phyloP scores from a whole-genome alignment of 305 asterid genomes.

The Fraxinus nigra region DNA sequence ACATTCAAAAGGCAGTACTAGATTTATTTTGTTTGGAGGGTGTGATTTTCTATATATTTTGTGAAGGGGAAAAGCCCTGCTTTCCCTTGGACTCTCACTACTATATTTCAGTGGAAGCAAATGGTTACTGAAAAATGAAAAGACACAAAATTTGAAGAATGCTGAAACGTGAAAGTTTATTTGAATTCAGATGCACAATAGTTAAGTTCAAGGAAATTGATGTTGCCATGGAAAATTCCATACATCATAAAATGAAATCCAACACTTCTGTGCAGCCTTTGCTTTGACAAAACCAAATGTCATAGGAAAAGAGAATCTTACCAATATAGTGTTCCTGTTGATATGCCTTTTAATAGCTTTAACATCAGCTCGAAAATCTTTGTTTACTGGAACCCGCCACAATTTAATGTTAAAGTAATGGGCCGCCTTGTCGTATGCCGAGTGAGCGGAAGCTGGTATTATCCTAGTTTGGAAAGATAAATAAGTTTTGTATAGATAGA shows the following conservation, averaged over 20 bases:
- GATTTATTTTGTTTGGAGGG: not conserved
- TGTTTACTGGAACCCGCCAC: constrained; percentile 87
- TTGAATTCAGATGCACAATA: constrained; percentile 9
- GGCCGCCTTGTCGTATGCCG: constrained; percentile 98
- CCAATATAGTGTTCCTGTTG: constrained; percentile 85
- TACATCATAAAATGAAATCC: not conserved
- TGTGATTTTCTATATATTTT: not conserved
- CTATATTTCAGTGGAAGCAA: not conserved
- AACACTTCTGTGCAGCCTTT: not conserved
- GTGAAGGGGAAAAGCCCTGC: not conserved
- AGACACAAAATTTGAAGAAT: not conserved
- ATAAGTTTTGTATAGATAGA: constrained; percentile 21
- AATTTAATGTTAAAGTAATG: constrained; percentile 89
- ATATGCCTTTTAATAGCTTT: constrained; percentile 66
- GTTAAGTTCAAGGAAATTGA: constrained; percentile 23
- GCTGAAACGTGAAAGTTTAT: constrained; percentile 11
- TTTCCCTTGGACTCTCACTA: not conserved
- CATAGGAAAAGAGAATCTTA: constrained; percentile 25
- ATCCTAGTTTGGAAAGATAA: constrained; percentile 55
- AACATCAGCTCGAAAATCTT: constrained; percentile 81
- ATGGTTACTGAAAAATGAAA: not conserved
- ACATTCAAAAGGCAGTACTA: not conserved
- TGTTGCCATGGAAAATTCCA: constrained; percentile 2
- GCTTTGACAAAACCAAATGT: not conserved
- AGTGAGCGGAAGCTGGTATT: constrained; percentile 96